A percentile compares a stretch with the other conserved stretches of the same genome.
These are phyloP conservation scores for Populus hybrid DNA, from an alignment of 441 rosid species.

Conservation along the genomic window DNA sequence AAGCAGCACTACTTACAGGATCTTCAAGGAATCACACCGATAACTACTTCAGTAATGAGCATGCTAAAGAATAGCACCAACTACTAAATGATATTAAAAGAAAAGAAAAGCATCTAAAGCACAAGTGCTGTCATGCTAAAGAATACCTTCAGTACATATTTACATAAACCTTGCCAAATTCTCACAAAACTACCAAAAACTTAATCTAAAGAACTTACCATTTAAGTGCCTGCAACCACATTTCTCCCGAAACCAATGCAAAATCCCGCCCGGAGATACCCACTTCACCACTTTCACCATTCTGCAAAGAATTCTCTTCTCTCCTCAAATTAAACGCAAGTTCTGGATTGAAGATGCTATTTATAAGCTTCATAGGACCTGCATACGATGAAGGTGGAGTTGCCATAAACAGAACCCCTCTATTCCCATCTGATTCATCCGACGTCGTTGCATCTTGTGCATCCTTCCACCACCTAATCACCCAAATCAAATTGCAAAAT, in stretches of 20 bases:
- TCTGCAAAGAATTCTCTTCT: slow-evolving; percentile 52
- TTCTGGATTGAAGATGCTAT: slow-evolving; percentile 85
- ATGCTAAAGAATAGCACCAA: too few relatives aligned
- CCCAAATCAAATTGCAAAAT: slow-evolving; percentile 8
- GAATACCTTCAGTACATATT: background rate
- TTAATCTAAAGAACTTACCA: slow-evolving; percentile 46
- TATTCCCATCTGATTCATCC: slow-evolving; percentile 48
- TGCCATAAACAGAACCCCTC: slow-evolving; percentile 71
- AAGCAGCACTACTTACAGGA: too few relatives aligned
- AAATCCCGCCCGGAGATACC: slow-evolving; percentile 86
- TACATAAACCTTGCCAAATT: background rate
- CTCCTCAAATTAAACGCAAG: slow-evolving; percentile 74
- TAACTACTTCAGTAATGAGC: too few relatives aligned
- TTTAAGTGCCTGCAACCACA: slow-evolving; percentile 96
- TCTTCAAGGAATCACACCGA: too few relatives aligned
- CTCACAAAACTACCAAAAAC: slow-evolving; percentile 1
- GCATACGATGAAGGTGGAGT: slow-evolving; percentile 61
- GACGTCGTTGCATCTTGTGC: slow-evolving; percentile 47
- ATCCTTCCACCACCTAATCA: slow-evolving; percentile 93
- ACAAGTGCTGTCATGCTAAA: background rate
- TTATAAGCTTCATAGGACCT: slow-evolving; percentile 93
- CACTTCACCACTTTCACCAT: slow-evolving; percentile 64
- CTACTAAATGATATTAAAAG: too few relatives aligned
- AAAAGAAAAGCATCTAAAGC: background rate
- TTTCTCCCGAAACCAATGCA: slow-evolving; percentile 92